Conservation (phyloP, 805 yeast species). For the Crinitomyces ghanaensis region DNA sequence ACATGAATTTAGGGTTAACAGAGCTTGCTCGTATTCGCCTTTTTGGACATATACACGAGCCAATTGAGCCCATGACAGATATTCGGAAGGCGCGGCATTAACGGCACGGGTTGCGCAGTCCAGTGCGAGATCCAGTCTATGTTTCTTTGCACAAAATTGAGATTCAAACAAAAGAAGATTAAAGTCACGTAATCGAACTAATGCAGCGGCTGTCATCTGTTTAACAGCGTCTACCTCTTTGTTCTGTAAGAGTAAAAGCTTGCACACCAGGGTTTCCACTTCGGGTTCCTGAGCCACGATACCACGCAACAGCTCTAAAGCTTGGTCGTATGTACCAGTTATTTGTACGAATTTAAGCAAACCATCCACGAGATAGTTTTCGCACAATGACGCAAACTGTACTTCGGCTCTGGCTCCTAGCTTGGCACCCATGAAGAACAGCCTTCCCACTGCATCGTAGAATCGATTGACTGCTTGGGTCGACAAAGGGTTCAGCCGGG, state of each 20-base stretch:
- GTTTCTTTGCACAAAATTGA: slow-evolving; percentile 45
- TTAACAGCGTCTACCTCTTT: slow-evolving; percentile 39
- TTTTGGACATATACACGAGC: slow-evolving; percentile 47
- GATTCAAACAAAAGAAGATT: slow-evolving; percentile 52
- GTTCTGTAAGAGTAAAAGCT: slow-evolving; percentile 30
- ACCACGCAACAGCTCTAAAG: slow-evolving; percentile 44
- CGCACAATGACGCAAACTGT: slow-evolving; percentile 52
- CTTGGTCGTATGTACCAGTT: slow-evolving; percentile 54
- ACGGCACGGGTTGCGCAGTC: slow-evolving; percentile 50
- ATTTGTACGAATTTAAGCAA: slow-evolving; percentile 51
- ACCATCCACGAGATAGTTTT: slow-evolving; percentile 67
- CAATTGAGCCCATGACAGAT: slow-evolving; percentile 57
- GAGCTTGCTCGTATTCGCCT: slow-evolving; percentile 47
- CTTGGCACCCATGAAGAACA: slow-evolving; percentile 55
- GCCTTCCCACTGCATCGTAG: slow-evolving; percentile 49
- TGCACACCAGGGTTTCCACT: slow-evolving; percentile 39
- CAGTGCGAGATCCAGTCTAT: slow-evolving; percentile 44
- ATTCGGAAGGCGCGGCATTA: slow-evolving; percentile 63
- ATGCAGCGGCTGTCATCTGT: slow-evolving; percentile 31
- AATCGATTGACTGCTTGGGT: slow-evolving; percentile 41
- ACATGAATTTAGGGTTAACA: slow-evolving; percentile 58
- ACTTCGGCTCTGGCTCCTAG: slow-evolving; percentile 58
- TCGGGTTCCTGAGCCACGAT: slow-evolving; percentile 41
- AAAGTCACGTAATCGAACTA: slow-evolving; percentile 41
- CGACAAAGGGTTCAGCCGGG: slow-evolving; percentile 68